These are phyloP conservation scores for Camellia lanceoleosa DNA, from an alignment of 148 eudicot species.

Conservation along the genomic window DNA sequence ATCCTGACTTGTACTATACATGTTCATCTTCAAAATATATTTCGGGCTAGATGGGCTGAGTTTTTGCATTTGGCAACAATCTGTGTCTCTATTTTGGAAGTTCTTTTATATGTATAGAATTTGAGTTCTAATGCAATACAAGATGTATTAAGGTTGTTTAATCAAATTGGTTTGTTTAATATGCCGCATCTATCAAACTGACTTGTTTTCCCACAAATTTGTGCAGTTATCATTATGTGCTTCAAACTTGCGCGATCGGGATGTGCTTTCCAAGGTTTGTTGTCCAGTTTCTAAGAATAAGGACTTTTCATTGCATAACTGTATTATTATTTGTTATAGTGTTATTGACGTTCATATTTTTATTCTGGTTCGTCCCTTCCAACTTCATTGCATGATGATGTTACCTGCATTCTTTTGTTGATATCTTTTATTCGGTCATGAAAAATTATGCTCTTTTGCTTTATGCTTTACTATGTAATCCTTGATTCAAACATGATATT, in stretches of 20 bases:
- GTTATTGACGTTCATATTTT: background rate
- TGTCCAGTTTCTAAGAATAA: conserved; percentile 16
- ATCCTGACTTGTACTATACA: background rate
- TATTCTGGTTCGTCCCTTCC: too few relatives aligned
- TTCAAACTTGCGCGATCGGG: conserved; percentile 70
- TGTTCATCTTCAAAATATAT: conserved; percentile 3
- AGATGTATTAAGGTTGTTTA: background rate
- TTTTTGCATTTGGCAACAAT: background rate
- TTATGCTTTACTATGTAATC: background rate
- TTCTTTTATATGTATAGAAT: background rate
- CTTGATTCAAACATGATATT: background rate
- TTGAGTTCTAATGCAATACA: background rate
- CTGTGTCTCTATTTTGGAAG: background rate
- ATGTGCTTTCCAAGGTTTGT: conserved; percentile 89
- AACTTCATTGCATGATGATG: background rate
- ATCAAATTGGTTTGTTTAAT: conserved; percentile 7
- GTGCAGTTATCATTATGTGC: conserved; percentile 86
- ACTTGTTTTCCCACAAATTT: conserved; percentile 8
- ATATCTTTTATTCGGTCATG: background rate
- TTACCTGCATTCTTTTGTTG: background rate
- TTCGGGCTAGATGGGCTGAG: background rate
- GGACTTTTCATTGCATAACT: conserved; percentile 7
- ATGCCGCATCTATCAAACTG: background rate
- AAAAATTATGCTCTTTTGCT: background rate
- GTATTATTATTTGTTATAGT: background rate